Conservation (phyloP, 257 asterid genomes). For the Striga asiatica region DNA sequence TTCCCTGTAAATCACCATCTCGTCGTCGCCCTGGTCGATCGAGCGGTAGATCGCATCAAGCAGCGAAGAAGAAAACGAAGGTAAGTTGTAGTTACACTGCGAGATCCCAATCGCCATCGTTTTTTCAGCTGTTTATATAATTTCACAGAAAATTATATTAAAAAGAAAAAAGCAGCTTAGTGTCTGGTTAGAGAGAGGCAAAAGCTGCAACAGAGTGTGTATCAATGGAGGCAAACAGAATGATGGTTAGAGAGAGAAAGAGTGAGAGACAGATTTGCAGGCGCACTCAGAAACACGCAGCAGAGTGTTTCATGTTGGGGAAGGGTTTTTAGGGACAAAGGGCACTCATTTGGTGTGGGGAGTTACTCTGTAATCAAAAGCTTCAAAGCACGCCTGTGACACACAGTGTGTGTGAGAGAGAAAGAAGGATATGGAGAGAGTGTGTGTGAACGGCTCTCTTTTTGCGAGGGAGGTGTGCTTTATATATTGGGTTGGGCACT, state of each 20-base stretch:
- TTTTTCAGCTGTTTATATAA: conserved; percentile 7
- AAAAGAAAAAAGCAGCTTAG: not conserved
- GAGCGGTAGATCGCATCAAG: conserved; percentile 77
- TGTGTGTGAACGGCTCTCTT: conserved; percentile 16
- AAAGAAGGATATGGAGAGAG: not conserved
- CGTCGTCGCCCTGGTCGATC: conserved; percentile 42
- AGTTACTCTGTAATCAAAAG: conserved; percentile 19
- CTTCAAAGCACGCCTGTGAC: conserved; percentile 24
- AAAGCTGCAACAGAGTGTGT: conserved; percentile 44
- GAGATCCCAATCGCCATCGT: conserved; percentile 21
- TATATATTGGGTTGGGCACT: conserved; percentile 22
- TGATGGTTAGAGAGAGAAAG: conserved; percentile 4
- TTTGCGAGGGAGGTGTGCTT: conserved; percentile 14
- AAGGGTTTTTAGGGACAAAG: conserved; percentile 32
- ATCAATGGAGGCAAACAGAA: not conserved
- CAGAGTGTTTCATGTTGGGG: conserved; percentile 12
- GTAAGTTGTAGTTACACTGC: conserved; percentile 11
- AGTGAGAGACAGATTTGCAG: not conserved
- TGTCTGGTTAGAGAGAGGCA: conserved; percentile 41
- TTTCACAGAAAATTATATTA: not conserved
- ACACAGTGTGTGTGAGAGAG: conserved; percentile 12
- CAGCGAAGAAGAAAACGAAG: conserved; percentile 69
- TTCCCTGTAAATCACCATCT: conserved; percentile 22
- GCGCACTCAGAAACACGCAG: conserved; percentile 3
- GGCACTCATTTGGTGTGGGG: conserved; percentile 33